phyloP scores from a whole-genome alignment of 129 eudicot species.

The Calendula officinalis region DNA sequence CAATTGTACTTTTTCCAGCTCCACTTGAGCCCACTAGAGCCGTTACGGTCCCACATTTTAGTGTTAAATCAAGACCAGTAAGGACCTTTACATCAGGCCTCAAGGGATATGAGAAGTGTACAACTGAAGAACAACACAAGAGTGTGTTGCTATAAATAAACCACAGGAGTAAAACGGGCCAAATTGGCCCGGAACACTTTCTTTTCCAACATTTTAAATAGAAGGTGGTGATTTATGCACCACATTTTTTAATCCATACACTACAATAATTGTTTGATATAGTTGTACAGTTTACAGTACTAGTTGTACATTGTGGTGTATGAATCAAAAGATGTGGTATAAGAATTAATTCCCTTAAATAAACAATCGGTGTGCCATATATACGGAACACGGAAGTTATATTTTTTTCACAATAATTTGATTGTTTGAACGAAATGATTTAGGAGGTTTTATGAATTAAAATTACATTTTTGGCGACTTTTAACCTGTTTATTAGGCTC shows the following conservation, averaged over 20 bases:
- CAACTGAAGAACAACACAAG: conserved; percentile 44
- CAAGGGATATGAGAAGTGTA: conserved; percentile 91
- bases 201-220: too few species aligned
- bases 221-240: too few species aligned
- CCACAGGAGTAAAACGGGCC: background rate
- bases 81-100: conserved; percentile 89
- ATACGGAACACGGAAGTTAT: background rate
- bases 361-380: background rate
- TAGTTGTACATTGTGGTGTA: too few species aligned
- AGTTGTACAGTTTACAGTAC: too few species aligned
- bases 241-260: too few species aligned
- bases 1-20: conserved; percentile 96
- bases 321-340: too few species aligned
- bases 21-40: conserved; percentile 98
- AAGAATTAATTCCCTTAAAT: too few species aligned
- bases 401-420: background rate
- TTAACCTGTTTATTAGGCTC: background rate
- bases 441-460: conserved; percentile 4
- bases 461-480: background rate
- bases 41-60: conserved; percentile 84
- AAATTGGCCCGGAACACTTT: background rate
- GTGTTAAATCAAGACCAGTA: conserved; percentile 66
- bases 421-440: background rate
- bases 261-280: too few species aligned
- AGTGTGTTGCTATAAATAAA: conserved; percentile 1